A percentile compares a stretch with the other conserved stretches of the same genome.
phyloP scores from a whole-genome alignment of 371 early-diverging fungal genomes.

The Mortierella sp. region DNA sequence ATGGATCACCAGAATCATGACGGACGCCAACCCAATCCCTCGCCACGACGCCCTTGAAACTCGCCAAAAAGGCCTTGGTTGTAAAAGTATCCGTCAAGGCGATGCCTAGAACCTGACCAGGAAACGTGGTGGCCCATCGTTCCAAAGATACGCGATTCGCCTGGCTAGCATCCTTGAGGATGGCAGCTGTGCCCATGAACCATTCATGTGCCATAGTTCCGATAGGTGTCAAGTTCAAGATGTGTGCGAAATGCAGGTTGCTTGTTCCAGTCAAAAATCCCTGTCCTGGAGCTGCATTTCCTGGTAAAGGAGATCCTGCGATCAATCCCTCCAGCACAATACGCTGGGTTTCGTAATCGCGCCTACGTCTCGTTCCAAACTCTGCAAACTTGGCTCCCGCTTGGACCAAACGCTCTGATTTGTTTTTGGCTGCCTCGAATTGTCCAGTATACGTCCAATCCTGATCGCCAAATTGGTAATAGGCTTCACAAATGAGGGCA shows the following conservation, averaged over 20 bases:
- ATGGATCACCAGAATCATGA: conserved; percentile 82
- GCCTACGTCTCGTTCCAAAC: conserved; percentile 83
- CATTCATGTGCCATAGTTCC: conserved; percentile 88
- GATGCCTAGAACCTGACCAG: conserved; percentile 66
- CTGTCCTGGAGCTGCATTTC: conserved; percentile 1
- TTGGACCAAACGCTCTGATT: conserved; percentile 63
- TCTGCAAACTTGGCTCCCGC: conserved; percentile 80
- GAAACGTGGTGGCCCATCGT: conserved; percentile 73
- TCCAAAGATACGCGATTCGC: conserved; percentile 73
- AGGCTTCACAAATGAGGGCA: conserved; percentile 79
- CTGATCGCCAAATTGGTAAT: conserved; percentile 75
- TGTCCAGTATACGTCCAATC: conserved; percentile 81
- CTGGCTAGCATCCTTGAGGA: conserved; percentile 67
- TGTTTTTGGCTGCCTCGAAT: conserved; percentile 63
- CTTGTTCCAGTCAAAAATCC: conserved; percentile 77
- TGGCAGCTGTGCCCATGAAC: conserved; percentile 83
- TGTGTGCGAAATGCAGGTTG: conserved; percentile 79
- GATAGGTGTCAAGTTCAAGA: conserved; percentile 69
- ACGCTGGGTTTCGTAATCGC: conserved; percentile 78
- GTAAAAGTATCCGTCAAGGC: conserved; percentile 86
- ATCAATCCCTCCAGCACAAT: conserved; percentile 67
- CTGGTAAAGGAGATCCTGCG: conserved; percentile 28
- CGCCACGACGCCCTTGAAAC: conserved; percentile 70
- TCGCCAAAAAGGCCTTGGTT: conserved; percentile 71
- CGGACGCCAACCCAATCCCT: conserved; percentile 71